Evolutionary conservation across 2,329 filamentous ascomycete genomes (phyloP).

Genomic region (Dactylellina leptospora): DNA sequence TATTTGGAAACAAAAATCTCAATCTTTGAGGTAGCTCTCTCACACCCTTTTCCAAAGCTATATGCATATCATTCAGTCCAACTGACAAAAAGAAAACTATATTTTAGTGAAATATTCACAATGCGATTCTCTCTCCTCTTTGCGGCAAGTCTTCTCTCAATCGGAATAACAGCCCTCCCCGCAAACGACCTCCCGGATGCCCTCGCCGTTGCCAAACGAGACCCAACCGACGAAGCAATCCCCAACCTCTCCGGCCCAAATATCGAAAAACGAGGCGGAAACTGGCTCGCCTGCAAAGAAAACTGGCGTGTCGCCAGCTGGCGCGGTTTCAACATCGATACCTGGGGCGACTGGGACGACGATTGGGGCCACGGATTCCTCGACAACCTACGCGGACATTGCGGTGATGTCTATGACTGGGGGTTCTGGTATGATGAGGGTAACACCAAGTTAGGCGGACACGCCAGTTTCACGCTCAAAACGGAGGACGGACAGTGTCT

Average conservation of each 20-base stretch:
- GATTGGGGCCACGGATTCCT: conserved; percentile 12
- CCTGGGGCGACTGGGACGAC: conserved; percentile 23
- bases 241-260: background rate
- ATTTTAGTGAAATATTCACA: no score
- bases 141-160: no score
- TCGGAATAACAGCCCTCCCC: no score
- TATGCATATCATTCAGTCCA: no score
- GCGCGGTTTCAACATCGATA: conserved; percentile 6
- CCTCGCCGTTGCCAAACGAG: background rate
- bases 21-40: no score
- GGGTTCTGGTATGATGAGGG: conserved; percentile 12
- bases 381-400: conserved; percentile 3
- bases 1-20: no score
- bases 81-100: no score
- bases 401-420: conserved; percentile 5
- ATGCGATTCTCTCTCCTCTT: no score
- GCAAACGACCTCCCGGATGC: no score
- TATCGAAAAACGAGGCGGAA: conserved; percentile 7
- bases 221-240: background rate
- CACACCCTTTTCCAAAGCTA: no score
- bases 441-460: conserved; percentile 8
- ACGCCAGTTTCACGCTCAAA: conserved; percentile 1
- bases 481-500: conserved; percentile 10
- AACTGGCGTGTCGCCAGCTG: background rate
- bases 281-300: background rate